Conservation (phyloP, 305 asterid genomes). For the Rubia peregrina region DNA sequence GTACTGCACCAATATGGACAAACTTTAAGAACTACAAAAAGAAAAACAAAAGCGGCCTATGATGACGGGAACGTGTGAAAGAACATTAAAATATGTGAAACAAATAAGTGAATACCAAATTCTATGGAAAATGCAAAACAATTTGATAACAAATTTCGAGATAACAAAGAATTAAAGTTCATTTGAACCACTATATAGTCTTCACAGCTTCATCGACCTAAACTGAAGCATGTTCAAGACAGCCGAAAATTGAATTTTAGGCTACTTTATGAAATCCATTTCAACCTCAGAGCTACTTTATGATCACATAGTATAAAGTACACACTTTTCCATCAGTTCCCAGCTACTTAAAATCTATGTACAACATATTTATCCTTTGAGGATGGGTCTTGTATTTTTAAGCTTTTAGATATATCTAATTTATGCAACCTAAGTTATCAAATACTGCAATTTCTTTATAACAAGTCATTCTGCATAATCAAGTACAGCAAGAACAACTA, state of each 20-base stretch:
- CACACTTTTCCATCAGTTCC: not conserved
- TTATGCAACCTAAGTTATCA: not conserved
- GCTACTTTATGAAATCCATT: not conserved
- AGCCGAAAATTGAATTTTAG: not conserved
- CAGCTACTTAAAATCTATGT: not conserved
- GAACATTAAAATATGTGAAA: conserved; percentile 3
- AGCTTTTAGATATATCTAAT: not conserved
- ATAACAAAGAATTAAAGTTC: not conserved
- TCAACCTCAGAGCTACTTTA: not conserved
- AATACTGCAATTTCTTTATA: not conserved
- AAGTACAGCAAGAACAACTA: not conserved
- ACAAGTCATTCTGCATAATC: not conserved
- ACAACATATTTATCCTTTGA: not conserved
- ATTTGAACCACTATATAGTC: not conserved
- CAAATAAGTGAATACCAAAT: conserved; percentile 3
- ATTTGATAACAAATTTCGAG: not conserved
- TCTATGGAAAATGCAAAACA: not conserved
- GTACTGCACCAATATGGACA: conserved; percentile 44
- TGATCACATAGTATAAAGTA: not conserved
- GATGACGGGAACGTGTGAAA: not conserved
- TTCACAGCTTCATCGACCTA: not conserved
- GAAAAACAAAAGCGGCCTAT: not conserved
- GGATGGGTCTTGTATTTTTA: not conserved
- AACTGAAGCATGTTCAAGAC: not conserved
- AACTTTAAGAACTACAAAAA: not conserved